phyloP scores from a whole-genome alignment of 805 yeast species.

The Yarrowia porcina region DNA sequence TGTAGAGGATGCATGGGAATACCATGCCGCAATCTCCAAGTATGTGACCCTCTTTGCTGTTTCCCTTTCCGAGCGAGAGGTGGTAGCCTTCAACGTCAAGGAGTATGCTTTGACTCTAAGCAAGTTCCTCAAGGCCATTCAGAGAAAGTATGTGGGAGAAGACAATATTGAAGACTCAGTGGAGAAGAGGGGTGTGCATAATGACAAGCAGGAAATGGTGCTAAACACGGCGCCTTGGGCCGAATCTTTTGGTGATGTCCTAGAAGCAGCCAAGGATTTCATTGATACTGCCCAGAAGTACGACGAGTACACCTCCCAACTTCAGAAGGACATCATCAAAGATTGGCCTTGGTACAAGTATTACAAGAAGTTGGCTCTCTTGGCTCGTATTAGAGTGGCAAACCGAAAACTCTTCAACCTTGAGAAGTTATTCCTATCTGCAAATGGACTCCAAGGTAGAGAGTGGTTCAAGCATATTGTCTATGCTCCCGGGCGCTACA shows the following conservation, averaged over 20 bases:
- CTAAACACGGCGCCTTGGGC: not conserved
- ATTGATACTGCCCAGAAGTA: conserved; percentile 41
- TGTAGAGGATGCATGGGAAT: conserved; percentile 61
- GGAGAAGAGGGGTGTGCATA: not conserved
- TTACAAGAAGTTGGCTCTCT: conserved; percentile 31
- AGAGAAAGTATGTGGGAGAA: conserved; percentile 39
- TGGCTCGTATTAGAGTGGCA: conserved; percentile 33
- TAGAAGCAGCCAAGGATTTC: conserved; percentile 31
- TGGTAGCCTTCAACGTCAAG: conserved; percentile 44
- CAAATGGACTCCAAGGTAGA: conserved; percentile 50
- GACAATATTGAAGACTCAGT: conserved; percentile 23
- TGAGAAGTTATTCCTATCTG: conserved; percentile 48
- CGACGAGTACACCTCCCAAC: conserved; percentile 47
- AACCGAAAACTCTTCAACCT: conserved; percentile 44
- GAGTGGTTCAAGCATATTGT: conserved; percentile 58
- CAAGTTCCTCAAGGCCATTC: conserved; percentile 42
- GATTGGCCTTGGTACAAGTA: conserved; percentile 78
- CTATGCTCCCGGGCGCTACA: conserved; percentile 58
- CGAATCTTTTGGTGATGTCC: not conserved
- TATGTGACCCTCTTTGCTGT: conserved; percentile 51
- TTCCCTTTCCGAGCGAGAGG: conserved; percentile 48
- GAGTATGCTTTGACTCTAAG: conserved; percentile 44
- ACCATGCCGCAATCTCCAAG: conserved; percentile 56
- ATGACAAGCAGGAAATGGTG: not conserved
- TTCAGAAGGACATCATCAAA: conserved; percentile 50